A percentile compares a stretch with the other conserved stretches of the same genome.
phyloP scores from a whole-genome alignment of 78 protist genomes.

The Fonticula alba region DNA sequence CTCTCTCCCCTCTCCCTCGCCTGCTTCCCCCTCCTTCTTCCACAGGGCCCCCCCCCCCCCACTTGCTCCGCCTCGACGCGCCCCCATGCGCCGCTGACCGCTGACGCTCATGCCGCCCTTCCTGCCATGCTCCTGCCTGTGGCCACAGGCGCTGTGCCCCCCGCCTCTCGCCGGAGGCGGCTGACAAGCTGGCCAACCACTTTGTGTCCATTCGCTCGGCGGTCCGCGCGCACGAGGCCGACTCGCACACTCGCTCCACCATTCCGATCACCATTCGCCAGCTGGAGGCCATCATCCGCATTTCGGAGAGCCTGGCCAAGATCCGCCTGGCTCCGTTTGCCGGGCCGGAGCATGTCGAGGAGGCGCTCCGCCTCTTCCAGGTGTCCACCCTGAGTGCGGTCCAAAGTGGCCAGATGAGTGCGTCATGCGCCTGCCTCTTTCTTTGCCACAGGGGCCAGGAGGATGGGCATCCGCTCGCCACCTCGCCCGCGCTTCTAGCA shows the following conservation, averaged over 20 bases:
- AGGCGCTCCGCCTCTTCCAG: conserved; percentile 50
- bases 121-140: too few relatives aligned
- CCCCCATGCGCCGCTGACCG: not conserved
- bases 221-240: too few relatives aligned
- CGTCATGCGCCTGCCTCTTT: too few relatives aligned
- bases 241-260: conserved; percentile 1
- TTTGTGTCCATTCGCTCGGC: conserved; percentile 26
- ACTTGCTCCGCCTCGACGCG: too few relatives aligned
- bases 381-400: not conserved
- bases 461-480: too few relatives aligned
- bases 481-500: too few relatives aligned
- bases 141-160: conserved; percentile 28
- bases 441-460: too few relatives aligned
- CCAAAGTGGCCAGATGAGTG: too few relatives aligned
- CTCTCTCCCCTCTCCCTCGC: too few relatives aligned
- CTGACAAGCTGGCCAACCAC: conserved; percentile 15
- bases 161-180: conserved; percentile 56
- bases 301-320: conserved; percentile 59
- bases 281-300: conserved; percentile 69
- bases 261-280: conserved; percentile 71
- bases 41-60: not conserved
- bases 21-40: too few relatives aligned
- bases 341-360: conserved; percentile 34
- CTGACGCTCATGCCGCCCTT: not conserved
- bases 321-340: conserved; percentile 21